Conservation (phyloP, 805 yeast genomes). For the Saitoella complicata region DNA sequence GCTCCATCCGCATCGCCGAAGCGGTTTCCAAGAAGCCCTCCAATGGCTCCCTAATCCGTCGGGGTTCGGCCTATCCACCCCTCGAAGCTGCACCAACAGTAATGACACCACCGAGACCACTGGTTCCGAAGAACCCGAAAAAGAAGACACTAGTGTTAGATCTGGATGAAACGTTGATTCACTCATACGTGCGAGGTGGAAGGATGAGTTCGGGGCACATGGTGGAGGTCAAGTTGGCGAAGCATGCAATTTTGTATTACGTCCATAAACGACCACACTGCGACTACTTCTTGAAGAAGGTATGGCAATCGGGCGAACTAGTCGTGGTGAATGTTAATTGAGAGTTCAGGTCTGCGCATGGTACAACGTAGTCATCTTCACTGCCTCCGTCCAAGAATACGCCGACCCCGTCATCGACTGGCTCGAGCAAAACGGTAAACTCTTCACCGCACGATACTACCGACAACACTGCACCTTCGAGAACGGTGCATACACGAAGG, state of each 20-base stretch:
- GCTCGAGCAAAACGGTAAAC: constrained; percentile 50
- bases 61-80: constrained; percentile 3
- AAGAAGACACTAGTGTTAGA: constrained; percentile 66
- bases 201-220: constrained; percentile 37
- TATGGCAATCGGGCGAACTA: constrained; percentile 27
- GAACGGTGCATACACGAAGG: constrained; percentile 78
- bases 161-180: constrained; percentile 87
- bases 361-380: constrained; percentile 81
- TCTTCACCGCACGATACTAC: constrained; percentile 48
- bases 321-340: no score
- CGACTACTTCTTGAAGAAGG: constrained; percentile 64
- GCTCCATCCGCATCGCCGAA: not conserved
- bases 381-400: constrained; percentile 86
- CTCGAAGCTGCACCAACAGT: constrained; percentile 7
- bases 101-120: constrained; percentile 10
- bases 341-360: constrained; percentile 24
- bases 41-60: constrained; percentile 11
- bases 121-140: constrained; percentile 9
- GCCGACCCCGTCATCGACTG: constrained; percentile 95
- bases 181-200: constrained; percentile 57
- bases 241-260: constrained; percentile 66
- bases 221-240: constrained; percentile 61
- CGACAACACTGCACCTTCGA: constrained; percentile 58
- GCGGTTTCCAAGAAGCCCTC: constrained; percentile 1
- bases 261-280: constrained; percentile 88